These are phyloP conservation scores for Puccinia hordei DNA, from an alignment of 1,284 basidiomycete species.

Conservation along the genomic window DNA sequence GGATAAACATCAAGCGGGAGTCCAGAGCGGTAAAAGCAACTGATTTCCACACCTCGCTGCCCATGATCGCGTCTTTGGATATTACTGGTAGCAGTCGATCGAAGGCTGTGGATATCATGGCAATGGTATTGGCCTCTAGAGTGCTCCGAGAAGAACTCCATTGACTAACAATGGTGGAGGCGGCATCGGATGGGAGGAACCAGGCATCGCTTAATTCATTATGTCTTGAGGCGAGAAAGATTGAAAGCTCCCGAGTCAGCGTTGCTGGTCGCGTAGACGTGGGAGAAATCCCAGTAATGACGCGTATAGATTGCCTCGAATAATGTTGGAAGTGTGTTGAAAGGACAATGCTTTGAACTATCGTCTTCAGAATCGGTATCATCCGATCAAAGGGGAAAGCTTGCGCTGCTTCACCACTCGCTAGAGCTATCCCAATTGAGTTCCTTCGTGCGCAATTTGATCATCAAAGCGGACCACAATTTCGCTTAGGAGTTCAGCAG, in stretches of 20 bases:
- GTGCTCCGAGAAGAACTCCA: slow-evolving; percentile 22
- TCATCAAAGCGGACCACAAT: slow-evolving; percentile 58
- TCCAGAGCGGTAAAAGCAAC: slow-evolving; percentile 85
- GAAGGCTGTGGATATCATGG: slow-evolving; percentile 63
- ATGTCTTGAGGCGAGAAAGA: slow-evolving; percentile 30
- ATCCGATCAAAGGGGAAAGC: slow-evolving; percentile 50
- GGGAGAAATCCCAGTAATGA: slow-evolving; percentile 50
- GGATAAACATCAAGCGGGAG: slow-evolving; percentile 65
- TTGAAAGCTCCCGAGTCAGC: slow-evolving; percentile 19
- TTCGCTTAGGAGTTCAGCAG: slow-evolving; percentile 61
- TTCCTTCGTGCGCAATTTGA: slow-evolving; percentile 47
- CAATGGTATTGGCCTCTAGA: slow-evolving; percentile 43
- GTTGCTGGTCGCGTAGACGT: slow-evolving; percentile 48
- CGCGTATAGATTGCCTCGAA: slow-evolving; percentile 51
- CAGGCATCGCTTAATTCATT: background rate
- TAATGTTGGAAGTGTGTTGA: slow-evolving; percentile 54
- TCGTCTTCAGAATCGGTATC: slow-evolving; percentile 41
- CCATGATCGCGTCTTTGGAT: slow-evolving; percentile 87
- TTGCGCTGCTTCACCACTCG: slow-evolving; percentile 48
- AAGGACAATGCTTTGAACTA: slow-evolving; percentile 47
- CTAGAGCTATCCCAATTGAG: slow-evolving; percentile 54
- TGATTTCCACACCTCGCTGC: slow-evolving; percentile 93
- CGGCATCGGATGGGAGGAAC: slow-evolving; percentile 27
- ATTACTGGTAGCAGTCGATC: slow-evolving; percentile 78
- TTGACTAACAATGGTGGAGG: slow-evolving; percentile 38